phyloP scores from a whole-genome alignment of 2,329 filamentous ascomycete genomes.

The Neonectria faginata region DNA sequence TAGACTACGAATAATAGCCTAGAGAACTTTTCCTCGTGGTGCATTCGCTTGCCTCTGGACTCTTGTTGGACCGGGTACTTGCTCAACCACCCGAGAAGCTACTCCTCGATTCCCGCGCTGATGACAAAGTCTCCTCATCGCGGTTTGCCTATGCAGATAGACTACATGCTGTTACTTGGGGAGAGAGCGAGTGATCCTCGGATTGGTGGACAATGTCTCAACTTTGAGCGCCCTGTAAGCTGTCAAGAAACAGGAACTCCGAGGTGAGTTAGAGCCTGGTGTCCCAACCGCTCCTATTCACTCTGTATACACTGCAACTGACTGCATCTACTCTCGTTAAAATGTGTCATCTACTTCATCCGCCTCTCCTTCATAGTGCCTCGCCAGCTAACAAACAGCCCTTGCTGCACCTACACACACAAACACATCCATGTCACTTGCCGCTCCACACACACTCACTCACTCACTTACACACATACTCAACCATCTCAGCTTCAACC shows the following conservation, averaged over 20 bases:
- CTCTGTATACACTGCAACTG: neutral
- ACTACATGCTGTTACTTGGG: too few species aligned
- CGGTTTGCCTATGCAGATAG: neutral
- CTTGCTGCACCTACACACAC: constrained; percentile 1
- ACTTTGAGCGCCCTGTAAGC: constrained; percentile 17
- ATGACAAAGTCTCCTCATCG: neutral
- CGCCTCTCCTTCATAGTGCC: neutral
- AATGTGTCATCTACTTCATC: neutral
- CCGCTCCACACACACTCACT: constrained; percentile 1
- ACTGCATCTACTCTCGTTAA: neutral
- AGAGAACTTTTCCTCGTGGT: neutral
- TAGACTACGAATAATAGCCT: neutral
- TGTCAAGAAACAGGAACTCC: constrained; percentile 16
- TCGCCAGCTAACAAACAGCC: neutral
- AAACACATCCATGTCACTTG: constrained; percentile 3
- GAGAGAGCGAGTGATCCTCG: neutral
- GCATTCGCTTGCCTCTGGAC: neutral
- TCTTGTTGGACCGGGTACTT: neutral
- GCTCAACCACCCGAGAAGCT: neutral
- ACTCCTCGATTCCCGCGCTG: neutral
- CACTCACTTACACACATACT: constrained; percentile 3
- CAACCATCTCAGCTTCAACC: constrained; percentile 5
- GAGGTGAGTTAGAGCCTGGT: neutral
- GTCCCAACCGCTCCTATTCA: neutral
- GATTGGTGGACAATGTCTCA: constrained; percentile 29